phyloP scores from a whole-genome alignment of 805 yeast species.

The Scheffersomyces ergatensis region DNA sequence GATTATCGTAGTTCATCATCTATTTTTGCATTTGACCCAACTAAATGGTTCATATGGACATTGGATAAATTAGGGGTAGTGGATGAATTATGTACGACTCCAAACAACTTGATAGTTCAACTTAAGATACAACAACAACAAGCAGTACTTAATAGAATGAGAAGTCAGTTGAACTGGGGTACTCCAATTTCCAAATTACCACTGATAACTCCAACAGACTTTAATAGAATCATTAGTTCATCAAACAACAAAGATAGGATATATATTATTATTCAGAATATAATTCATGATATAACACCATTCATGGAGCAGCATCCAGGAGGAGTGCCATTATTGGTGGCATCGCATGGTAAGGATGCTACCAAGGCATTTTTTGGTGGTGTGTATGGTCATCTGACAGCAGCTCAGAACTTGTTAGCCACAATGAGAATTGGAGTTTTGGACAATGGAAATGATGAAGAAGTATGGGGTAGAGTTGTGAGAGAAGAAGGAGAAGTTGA shows the following conservation, averaged over 20 bases:
- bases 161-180: slow-evolving; percentile 88
- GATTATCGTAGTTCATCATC: slow-evolving; percentile 78
- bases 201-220: slow-evolving; percentile 48
- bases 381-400: slow-evolving; percentile 88
- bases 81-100: slow-evolving; percentile 57
- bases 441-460: slow-evolving; percentile 76
- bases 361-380: slow-evolving; percentile 95
- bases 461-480: slow-evolving; percentile 75
- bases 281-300: slow-evolving; percentile 90
- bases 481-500: slow-evolving; percentile 56
- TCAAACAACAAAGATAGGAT: slow-evolving; percentile 46
- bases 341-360: slow-evolving; percentile 90
- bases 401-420: slow-evolving; percentile 85
- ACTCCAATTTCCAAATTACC: slow-evolving; percentile 89
- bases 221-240: slow-evolving; percentile 35
- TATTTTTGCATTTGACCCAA: slow-evolving; percentile 81
- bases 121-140: slow-evolving; percentile 66
- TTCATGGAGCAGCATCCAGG: slow-evolving; percentile 94
- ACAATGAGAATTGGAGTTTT: slow-evolving; percentile 92
- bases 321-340: slow-evolving; percentile 71
- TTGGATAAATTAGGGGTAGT: slow-evolving; percentile 57
- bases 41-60: slow-evolving; percentile 67
- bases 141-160: slow-evolving; percentile 69
- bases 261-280: slow-evolving; percentile 81
- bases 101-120: slow-evolving; percentile 67